A percentile compares a stretch with the other conserved stretches of the same genome.
Conservation (phyloP, 1,139 yeast genomes). For the Casaregolazyma lundiana region DNA sequence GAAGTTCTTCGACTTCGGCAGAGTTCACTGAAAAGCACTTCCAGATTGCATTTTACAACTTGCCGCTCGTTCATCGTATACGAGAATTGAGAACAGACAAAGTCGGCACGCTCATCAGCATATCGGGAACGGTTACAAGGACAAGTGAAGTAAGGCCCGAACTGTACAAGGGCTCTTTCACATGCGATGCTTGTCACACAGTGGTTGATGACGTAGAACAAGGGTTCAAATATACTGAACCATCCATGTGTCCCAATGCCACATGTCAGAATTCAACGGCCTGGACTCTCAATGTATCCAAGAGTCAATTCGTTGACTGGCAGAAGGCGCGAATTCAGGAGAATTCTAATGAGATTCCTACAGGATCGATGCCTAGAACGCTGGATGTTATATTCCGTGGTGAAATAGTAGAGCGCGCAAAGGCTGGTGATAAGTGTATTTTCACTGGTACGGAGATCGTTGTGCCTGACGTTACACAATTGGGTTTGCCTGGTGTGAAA, state of each 20-base stretch:
- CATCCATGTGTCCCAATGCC: constrained; percentile 83
- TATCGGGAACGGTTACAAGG: constrained; percentile 94
- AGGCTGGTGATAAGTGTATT: constrained; percentile 95
- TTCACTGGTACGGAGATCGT: constrained; percentile 96
- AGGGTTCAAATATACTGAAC: constrained; percentile 90
- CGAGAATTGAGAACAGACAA: constrained; percentile 88
- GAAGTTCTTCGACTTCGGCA: constrained; percentile 27
- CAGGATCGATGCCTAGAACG: constrained; percentile 99
- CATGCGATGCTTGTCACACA: constrained; percentile 86
- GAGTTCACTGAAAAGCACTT: constrained; percentile 68
- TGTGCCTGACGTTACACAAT: constrained; percentile 89
- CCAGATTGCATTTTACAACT: constrained; percentile 84
- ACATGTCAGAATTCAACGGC: constrained; percentile 81
- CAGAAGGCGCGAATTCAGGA: constrained; percentile 95
- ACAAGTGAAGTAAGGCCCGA: constrained; percentile 98
- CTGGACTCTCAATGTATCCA: constrained; percentile 79
- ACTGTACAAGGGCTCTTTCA: constrained; percentile 76
- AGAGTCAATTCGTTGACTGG: constrained; percentile 94
- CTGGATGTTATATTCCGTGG: constrained; percentile 90
- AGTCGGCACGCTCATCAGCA: constrained; percentile 78
- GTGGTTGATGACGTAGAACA: constrained; percentile 88
- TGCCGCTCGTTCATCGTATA: constrained; percentile 78
- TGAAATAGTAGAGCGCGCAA: constrained; percentile 91
- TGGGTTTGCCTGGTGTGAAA: constrained; percentile 95
- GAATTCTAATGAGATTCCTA: constrained; percentile 91